Conservation (phyloP, 106 monocot genomes). For the Dendrobium catenatum region DNA sequence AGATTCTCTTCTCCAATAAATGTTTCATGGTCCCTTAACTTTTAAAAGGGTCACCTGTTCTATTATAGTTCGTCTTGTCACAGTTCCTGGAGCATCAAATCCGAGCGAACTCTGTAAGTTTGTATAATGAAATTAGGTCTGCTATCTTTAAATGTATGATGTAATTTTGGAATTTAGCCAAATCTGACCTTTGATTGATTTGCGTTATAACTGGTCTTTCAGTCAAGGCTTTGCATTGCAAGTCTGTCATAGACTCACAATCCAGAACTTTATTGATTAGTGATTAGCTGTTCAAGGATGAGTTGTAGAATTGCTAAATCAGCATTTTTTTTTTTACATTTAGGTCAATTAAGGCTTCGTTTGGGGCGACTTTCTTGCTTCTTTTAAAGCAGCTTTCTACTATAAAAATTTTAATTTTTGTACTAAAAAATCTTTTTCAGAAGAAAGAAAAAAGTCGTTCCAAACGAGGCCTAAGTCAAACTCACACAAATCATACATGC, state of each 20-base stretch:
- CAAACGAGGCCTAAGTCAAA: too few species aligned
- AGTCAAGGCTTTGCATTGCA: not conserved
- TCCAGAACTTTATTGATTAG: not conserved
- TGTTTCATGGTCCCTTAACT: not conserved
- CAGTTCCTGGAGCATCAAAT: not conserved
- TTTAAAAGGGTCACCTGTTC: not conserved
- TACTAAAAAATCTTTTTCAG: too few species aligned
- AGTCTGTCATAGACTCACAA: not conserved
- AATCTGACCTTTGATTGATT: not conserved
- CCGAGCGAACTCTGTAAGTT: not conserved
- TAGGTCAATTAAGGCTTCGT: too few species aligned
- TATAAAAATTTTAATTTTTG: too few species aligned
- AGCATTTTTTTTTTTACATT: too few species aligned
- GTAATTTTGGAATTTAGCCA: not conserved
- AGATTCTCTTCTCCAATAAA: not conserved
- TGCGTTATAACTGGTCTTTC: not conserved
- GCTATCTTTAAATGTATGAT: not conserved
- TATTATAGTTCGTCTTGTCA: not conserved
- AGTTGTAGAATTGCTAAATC: too few species aligned
- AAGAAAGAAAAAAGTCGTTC: too few species aligned
- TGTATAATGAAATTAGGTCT: slow-evolving; percentile 1
- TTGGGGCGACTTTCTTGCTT: too few species aligned
- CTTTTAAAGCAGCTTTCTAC: too few species aligned
- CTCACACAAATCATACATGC: too few species aligned
- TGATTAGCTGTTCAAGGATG: too few species aligned